Base-by-base conservation (phyloP, 768 basidiomycete genomes). In the Lactarius quietus region DNA sequence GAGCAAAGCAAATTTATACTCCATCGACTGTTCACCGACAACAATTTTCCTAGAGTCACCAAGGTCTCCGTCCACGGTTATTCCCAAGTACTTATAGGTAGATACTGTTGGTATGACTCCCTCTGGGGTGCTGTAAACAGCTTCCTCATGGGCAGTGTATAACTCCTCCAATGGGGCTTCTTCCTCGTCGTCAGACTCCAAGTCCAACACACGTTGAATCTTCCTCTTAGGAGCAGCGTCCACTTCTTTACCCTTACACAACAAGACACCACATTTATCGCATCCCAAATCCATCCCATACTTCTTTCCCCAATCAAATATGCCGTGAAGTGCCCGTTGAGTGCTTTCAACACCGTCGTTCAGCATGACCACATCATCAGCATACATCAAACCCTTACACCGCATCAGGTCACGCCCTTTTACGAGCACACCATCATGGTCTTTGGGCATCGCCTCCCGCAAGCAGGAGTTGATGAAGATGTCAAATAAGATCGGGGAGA, bases 31-130 rank as follows among this genome's bases (percentile, higher is more conserved):
- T 45, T 51, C 17, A 57, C 39, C 52, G 5, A 36, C 17, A 56
- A 43, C 15, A 3, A 35, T 12, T 51, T 33, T 35, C 45, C 39
- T 26, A 1, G 53, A 20, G 23, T 66, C 56, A 0, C 55, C 56
- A 1, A 66, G 33, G 1, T 9, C n/a, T 3, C 76, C 74, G 72
- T 56, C 35, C 0, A 59, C 5, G 68, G 71, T 72, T 72, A 76
- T 75, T 68, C 77, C 77, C 69, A 78, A 73, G 72, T 77, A 78
- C 72, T 75, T 77, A 60, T 74, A 78, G 43, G n/a, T 9, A 8
- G 20, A 0, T 1, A 43, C 41, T 3, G 41, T 43, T 1, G 41
- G 41, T 0, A 43, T 1, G 20, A 20, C 31, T 39, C 53, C 61
- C 26, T 55, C 53, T 4, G 55, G 48, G 0, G 28, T 41, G 6